phyloP scores from a whole-genome alignment of 2,329 filamentous ascomycete genomes.

The Xylariaceae sp. region DNA sequence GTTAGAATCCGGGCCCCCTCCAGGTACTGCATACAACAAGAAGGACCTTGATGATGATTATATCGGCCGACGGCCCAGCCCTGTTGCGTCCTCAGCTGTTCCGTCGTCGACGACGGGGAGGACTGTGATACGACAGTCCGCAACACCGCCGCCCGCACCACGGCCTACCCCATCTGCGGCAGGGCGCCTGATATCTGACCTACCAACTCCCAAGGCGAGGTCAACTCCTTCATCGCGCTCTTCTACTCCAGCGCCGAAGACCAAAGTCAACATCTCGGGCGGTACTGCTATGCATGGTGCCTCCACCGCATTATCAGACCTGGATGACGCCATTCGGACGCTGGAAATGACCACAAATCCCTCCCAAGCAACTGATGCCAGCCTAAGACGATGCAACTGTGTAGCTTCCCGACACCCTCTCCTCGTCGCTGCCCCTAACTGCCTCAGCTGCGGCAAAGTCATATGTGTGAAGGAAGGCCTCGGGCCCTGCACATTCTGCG shows the following conservation, averaged over 20 bases:
- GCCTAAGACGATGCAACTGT: slow-evolving; percentile 79
- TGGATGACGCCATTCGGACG: slow-evolving; percentile 82
- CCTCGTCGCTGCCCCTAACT: slow-evolving; percentile 91
- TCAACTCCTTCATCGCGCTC: slow-evolving; percentile 59
- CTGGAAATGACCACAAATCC: slow-evolving; percentile 95
- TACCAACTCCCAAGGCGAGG: slow-evolving; percentile 64
- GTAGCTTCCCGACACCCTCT: slow-evolving; percentile 88
- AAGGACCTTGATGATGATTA: slow-evolving; percentile 75
- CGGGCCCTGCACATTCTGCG: slow-evolving; percentile 92
- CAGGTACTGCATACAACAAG: slow-evolving; percentile 77
- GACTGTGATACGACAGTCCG: slow-evolving; percentile 58
- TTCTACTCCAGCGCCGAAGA: slow-evolving; percentile 60
- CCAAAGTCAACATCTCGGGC: slow-evolving; percentile 76
- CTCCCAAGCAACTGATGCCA: slow-evolving; percentile 62
- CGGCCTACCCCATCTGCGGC: slow-evolving; percentile 71
- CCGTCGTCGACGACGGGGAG: slow-evolving; percentile 49
- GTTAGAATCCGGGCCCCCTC: slow-evolving; percentile 67
- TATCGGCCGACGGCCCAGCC: slow-evolving; percentile 60
- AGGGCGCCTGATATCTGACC: slow-evolving; percentile 84
- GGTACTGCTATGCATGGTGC: slow-evolving; percentile 84
- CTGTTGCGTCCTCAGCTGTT: slow-evolving; percentile 44
- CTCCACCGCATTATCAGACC: slow-evolving; percentile 73
- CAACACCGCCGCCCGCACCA: slow-evolving; percentile 50
- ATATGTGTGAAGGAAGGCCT: slow-evolving; percentile 94
- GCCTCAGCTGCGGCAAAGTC: slow-evolving; percentile 90